Base-by-base conservation (phyloP, 2,329 filamentous ascomycete genomes). In the Cladophialophora carrionii region DNA sequence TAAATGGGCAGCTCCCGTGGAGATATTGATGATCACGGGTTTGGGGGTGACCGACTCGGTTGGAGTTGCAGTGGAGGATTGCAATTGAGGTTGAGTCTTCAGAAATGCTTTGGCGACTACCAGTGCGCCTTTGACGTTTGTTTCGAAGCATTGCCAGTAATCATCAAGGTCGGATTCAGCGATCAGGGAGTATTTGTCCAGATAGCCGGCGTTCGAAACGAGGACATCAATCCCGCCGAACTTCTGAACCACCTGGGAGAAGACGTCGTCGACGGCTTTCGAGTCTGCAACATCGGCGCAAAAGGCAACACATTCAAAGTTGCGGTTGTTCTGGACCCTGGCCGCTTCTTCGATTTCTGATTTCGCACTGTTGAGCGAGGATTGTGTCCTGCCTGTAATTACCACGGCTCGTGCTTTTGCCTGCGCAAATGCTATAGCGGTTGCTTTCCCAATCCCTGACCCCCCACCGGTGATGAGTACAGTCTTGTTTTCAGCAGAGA, bases 91-190 rank as follows among this genome's bases (percentile, higher is more conserved):
- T 12, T 26, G 46, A 1, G 56, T 46, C 20, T 53, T 57, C 20
- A 64, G 31, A 22, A 58, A 60, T 24, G 65, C 62, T 26, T 61
- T 58, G n/a, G 37, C 62, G 10, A 61, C 31, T 5, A 67, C 12
- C 26, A 62, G 29, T 4, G 65, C 57, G 26, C 49, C 57, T 43
- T 57, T 61, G 26, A 65, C 57, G 20, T 65, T 65, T 8, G 46
- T 48, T 29, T 67, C 41, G 48, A 57, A 65, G 41, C 34, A 52
- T 41, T 57, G 31, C 62, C 62, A 64, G n/a, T 54, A 64, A 31
- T 59, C 54, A 22, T 32, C 49, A 12, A 46, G 56, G 12, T 64
- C 46, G 17, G 54, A 58, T 20, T 60, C 34, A 14, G n/a, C n/a
- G 29, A 64, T 31, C 5, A 37, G 8, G 9, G 32, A 22, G 24